Base-by-base conservation (phyloP, 441 rosid species). In the Lepidium campestre region DNA sequence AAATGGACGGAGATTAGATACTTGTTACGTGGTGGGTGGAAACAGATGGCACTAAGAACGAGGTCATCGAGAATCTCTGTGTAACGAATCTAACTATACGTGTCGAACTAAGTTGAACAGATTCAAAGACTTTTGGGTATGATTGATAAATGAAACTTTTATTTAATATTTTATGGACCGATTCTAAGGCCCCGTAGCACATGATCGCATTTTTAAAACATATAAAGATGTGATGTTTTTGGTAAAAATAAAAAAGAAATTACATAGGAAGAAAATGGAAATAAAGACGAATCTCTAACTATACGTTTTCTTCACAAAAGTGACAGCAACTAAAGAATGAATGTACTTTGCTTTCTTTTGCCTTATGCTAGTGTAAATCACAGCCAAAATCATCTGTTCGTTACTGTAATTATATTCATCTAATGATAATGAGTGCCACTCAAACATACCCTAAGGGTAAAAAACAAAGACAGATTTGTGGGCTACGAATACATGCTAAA, bases 1-100 rank as follows among this genome's bases (percentile, higher is more conserved):
- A 18, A 68, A 31, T 32, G 77, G 65, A 74, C 60, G 73, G 70
- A 4, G 77, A 46, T 23, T 61, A 49, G 36, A 17, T n/a, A 13
- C 53, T 31, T 19, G 55, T 5, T 62, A 62, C 41, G 70, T 68
- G 70, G 78, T 62, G 57, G 56, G 70, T 25, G 40, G 69, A 62
- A 61, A 73, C 70, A 74, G 56, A 68, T 59, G 60, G 70, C 74
- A 18, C 74, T 31, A 40, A 39, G 6, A 17, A 62, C 77, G 70
- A 74, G 36, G 62, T 57, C 62, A 14, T 68, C 54, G 66, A 63
- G 78, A 74, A 74, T 68, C 74, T 67, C 65, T 56, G 35, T 32
- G 65, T 32, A 52, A 65, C 67, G 71, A 72, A 72, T 18, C 62
- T 65, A 44, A 55, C 34, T 48, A 48, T 62, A 74, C 78, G 78